Evolutionary conservation across 2,329 filamentous ascomycete species (phyloP).

Genomic region (Raffaelea ambrosiae): DNA sequence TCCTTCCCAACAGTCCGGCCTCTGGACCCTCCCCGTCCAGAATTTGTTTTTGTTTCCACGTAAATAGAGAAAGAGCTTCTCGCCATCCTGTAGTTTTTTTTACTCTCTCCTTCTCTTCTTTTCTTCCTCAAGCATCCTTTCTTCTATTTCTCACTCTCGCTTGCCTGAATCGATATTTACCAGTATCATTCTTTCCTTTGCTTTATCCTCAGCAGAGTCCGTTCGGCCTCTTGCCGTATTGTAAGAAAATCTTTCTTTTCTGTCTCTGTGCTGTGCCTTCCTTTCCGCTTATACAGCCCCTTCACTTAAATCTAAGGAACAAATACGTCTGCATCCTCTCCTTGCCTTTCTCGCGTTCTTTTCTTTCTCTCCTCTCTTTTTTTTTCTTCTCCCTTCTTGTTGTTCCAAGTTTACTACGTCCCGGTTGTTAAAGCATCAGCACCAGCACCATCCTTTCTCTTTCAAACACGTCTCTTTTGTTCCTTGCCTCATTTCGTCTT

Average conservation of each 20-base stretch:
- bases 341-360: not conserved
- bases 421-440: not conserved
- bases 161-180: too few species aligned
- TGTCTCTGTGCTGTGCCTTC: not conserved
- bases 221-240: not conserved
- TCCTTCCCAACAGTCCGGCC: not conserved
- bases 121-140: not conserved
- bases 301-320: too few species aligned
- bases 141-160: too few species aligned
- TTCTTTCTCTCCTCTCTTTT: constrained; percentile 8
- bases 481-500: too few species aligned
- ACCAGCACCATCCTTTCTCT: not conserved
- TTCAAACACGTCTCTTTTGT: too few species aligned
- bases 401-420: too few species aligned
- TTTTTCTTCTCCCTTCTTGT: constrained; percentile 6
- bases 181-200: too few species aligned
- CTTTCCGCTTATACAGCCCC: too few species aligned
- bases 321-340: not conserved
- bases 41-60: not conserved
- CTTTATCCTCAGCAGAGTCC: too few species aligned
- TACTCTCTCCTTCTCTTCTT: not conserved
- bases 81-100: not conserved
- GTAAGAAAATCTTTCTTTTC: not conserved
- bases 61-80: not conserved
- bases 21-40: not conserved